Conservation (phyloP, 352 stramenopile species). For the Synura sp. region DNA sequence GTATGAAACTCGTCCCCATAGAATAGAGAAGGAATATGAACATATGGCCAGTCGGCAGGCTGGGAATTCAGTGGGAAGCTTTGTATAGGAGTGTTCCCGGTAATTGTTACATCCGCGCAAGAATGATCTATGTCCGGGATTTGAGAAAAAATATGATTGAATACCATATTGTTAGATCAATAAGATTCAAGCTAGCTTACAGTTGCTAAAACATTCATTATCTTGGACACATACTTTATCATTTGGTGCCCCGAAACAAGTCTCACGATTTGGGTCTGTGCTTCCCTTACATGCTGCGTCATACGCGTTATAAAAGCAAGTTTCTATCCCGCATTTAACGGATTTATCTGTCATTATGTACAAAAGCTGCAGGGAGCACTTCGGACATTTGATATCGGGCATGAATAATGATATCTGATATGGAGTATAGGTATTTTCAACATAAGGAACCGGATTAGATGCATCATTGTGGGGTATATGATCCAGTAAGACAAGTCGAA, state of each 20-base stretch:
- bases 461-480: slow-evolving; percentile 44
- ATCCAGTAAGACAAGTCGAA: slow-evolving; percentile 28
- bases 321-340: slow-evolving; percentile 15
- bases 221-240: slow-evolving; percentile 35
- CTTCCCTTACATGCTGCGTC: slow-evolving; percentile 37
- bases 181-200: slow-evolving; percentile 17
- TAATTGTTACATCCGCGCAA: slow-evolving; percentile 41
- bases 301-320: slow-evolving; percentile 34
- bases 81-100: neutral
- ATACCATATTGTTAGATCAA: neutral
- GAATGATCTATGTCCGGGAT: slow-evolving; percentile 16
- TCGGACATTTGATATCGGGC: slow-evolving; percentile 39
- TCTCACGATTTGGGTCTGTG: slow-evolving; percentile 3
- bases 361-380: slow-evolving; percentile 41
- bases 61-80: slow-evolving; percentile 15
- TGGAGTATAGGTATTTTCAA: slow-evolving; percentile 9
- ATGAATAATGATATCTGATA: slow-evolving; percentile 31
- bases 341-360: slow-evolving; percentile 44
- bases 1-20: neutral
- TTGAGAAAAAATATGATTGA: neutral
- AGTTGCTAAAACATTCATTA: slow-evolving; percentile 42
- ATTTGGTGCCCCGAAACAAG: slow-evolving; percentile 35
- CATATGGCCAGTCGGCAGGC: slow-evolving; percentile 32
- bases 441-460: neutral
- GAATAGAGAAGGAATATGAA: neutral